Base-by-base conservation (phyloP, 805 yeast species). In the Starmerella apis region DNA sequence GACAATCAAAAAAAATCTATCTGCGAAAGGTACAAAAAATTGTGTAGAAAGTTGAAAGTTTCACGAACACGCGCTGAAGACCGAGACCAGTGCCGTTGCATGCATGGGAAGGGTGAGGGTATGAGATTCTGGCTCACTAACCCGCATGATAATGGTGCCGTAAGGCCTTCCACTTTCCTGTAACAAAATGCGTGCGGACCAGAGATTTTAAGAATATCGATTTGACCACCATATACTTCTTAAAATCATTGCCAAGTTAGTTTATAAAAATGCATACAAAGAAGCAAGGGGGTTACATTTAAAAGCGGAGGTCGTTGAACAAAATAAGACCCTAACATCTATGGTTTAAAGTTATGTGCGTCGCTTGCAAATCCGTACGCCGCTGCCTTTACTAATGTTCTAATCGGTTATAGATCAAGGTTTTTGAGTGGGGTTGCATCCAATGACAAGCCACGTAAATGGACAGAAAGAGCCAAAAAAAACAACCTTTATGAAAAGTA, bases 1-100 rank as follows among this genome's bases (percentile, higher is more conserved):
- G n/a, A n/a, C n/a, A n/a, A n/a, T n/a, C n/a, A n/a, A n/a, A n/a
- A n/a, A n/a, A n/a, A n/a, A n/a, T n/a, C n/a, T n/a, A n/a, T n/a
- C n/a, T n/a, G n/a, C n/a, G n/a, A n/a, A n/a, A n/a, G n/a, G n/a
- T n/a, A n/a, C n/a, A n/a, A n/a, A n/a, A n/a, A n/a, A n/a, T n/a
- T n/a, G n/a, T n/a, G n/a, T n/a, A n/a, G n/a, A n/a, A n/a, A n/a
- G n/a, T n/a, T n/a, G n/a, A n/a, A n/a, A n/a, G n/a, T n/a, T n/a
- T n/a, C n/a, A n/a, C n/a, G n/a, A n/a, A n/a, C n/a, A 16, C 2
- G 2, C 33, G 14, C 16, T 41, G 11, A 16, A 7, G 4, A 14
- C 14, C n/a, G n/a, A 9, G 43, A 1, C 44, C 44, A 41, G 44
- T 27, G 44, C 44, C 44, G 44, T 41, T 31, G 44, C 44, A 41